Percentiles rank a stretch among this genome's conserved stretches.
Conservation (phyloP, 108 stramenopile genomes). For the Discostella pseudostelligera region DNA sequence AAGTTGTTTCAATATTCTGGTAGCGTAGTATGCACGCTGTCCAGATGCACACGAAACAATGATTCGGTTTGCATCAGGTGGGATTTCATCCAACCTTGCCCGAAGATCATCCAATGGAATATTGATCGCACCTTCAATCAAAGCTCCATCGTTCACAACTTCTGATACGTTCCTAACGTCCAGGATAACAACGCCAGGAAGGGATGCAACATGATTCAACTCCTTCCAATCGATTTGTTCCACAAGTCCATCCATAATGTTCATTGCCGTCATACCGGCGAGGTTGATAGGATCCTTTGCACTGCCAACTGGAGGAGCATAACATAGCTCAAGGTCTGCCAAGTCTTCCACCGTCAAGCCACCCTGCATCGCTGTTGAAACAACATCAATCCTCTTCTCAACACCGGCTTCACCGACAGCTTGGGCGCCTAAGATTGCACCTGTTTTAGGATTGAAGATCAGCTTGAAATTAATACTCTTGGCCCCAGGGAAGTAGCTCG, state of each 20-base stretch:
- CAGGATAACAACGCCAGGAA: slow-evolving; percentile 41
- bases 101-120: slow-evolving; percentile 64
- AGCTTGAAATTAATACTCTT: slow-evolving; percentile 62
- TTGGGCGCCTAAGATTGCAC: slow-evolving; percentile 65
- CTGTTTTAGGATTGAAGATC: slow-evolving; percentile 51
- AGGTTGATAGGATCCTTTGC: slow-evolving; percentile 75
- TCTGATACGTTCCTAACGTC: slow-evolving; percentile 64
- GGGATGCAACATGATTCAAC: slow-evolving; percentile 34
- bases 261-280: slow-evolving; percentile 71
- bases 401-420: slow-evolving; percentile 74
- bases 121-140: slow-evolving; percentile 51
- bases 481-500: slow-evolving; percentile 68
- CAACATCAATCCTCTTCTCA: slow-evolving; percentile 71
- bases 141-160: slow-evolving; percentile 44
- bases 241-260: slow-evolving; percentile 62
- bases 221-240: slow-evolving; percentile 68
- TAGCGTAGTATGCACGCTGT: slow-evolving; percentile 74
- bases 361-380: slow-evolving; percentile 73
- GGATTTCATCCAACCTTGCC: slow-evolving; percentile 49
- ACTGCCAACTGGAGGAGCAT: slow-evolving; percentile 70
- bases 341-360: slow-evolving; percentile 53
- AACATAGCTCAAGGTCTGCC: slow-evolving; percentile 67
- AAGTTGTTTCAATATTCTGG: slow-evolving; percentile 59
- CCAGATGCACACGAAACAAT: slow-evolving; percentile 64
- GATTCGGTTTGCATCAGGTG: slow-evolving; percentile 48